phyloP scores from a whole-genome alignment of 176 grass and related monocot species.

The Metroxylon sagu region DNA sequence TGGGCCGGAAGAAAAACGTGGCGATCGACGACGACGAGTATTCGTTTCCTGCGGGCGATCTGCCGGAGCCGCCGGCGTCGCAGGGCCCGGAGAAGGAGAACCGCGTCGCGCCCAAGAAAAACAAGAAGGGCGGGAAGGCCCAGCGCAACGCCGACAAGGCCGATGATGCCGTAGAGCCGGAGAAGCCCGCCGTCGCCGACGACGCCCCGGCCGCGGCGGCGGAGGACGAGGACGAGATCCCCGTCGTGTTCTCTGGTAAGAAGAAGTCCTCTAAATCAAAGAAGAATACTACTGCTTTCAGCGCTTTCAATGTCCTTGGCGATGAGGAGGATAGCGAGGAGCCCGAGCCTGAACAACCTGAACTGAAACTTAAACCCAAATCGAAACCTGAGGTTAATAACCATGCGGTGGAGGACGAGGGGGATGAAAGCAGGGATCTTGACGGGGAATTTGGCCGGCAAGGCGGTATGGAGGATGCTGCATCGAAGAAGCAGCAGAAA shows the following conservation, averaged over 20 bases:
- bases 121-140: constrained; percentile 55
- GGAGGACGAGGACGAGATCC: constrained; percentile 36
- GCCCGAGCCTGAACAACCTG: constrained; percentile 9
- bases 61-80: constrained; percentile 23
- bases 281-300: constrained; percentile 23
- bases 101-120: constrained; percentile 51
- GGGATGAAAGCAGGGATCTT: constrained; percentile 4
- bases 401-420: constrained; percentile 31
- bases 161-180: constrained; percentile 34
- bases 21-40: constrained; percentile 90
- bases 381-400: constrained; percentile 19
- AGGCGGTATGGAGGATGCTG: constrained; percentile 29
- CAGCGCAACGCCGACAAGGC: constrained; percentile 14
- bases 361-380: constrained; percentile 11
- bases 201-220: not conserved
- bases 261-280: constrained; percentile 83
- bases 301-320: constrained; percentile 43
- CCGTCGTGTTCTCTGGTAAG: constrained; percentile 76
- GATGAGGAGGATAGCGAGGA: constrained; percentile 42
- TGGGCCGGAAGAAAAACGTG: constrained; percentile 95
- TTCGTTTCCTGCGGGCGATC: constrained; percentile 51
- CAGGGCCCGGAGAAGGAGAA: constrained; percentile 27
- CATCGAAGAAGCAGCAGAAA: constrained; percentile 60
- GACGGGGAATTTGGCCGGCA: not conserved
- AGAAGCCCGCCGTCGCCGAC: constrained; percentile 22